Conservation (phyloP, 2,329 filamentous ascomycete species). For the Tricladium varicosporioides region DNA sequence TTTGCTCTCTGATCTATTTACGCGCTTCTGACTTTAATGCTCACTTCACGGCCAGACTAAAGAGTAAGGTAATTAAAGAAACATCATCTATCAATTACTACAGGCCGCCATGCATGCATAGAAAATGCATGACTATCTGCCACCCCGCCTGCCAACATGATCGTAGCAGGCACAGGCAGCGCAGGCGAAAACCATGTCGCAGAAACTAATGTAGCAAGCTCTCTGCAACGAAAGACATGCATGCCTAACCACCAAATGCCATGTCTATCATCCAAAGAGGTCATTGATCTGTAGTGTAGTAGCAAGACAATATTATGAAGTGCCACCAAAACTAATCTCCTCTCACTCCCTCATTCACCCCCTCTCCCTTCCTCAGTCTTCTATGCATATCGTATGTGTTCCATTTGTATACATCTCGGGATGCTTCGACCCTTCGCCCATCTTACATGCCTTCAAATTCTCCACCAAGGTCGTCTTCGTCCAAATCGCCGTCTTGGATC, state of each 20-base stretch:
- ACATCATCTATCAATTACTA: constrained; percentile 27
- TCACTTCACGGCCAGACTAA: background rate
- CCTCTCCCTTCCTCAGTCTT: background rate
- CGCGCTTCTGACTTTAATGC: no score
- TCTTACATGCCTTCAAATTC: constrained; percentile 93
- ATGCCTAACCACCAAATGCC: background rate
- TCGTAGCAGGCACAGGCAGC: background rate
- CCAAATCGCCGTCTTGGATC: constrained; percentile 95
- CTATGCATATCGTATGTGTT: constrained; percentile 4
- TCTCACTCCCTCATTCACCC: background rate
- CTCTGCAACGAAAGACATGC: constrained; percentile 5
- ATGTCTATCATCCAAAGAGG: constrained; percentile 13
- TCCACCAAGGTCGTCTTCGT: constrained; percentile 92
- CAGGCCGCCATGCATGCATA: constrained; percentile 5
- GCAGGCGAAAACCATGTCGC: background rate
- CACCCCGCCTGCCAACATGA: no score
- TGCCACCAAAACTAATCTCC: constrained; percentile 29
- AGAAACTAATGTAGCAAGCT: constrained; percentile 27
- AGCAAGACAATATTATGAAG: constrained; percentile 33
- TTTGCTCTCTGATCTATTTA: no score
- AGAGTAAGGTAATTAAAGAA: constrained; percentile 9
- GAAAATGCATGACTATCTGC: background rate
- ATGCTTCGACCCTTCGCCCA: constrained; percentile 4
- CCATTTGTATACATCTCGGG: constrained; percentile 23
- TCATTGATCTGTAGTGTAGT: constrained; percentile 18